Conservation (phyloP, 1,139 yeast genomes). For the Debaryomyces nepalensis region DNA sequence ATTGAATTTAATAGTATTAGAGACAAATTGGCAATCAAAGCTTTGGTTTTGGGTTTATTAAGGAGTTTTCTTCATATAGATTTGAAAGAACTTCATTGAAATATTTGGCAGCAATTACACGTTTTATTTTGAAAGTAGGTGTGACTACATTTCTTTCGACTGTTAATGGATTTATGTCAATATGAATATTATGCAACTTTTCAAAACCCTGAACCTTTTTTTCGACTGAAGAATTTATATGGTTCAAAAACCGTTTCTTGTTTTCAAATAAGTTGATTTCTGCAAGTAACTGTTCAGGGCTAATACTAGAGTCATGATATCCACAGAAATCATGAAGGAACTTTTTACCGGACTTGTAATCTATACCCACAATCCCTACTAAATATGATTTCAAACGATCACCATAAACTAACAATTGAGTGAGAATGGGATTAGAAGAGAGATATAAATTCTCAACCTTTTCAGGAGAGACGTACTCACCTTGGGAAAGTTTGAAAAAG, state of each 20-base stretch:
- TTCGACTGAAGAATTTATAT: constrained; percentile 30
- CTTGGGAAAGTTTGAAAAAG: constrained; percentile 49
- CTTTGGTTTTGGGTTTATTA: constrained; percentile 9
- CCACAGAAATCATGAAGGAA: constrained; percentile 21
- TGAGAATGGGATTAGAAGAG: constrained; percentile 35
- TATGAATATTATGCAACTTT: constrained; percentile 60
- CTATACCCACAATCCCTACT: constrained; percentile 69
- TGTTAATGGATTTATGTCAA: constrained; percentile 69
- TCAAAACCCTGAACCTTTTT: constrained; percentile 56
- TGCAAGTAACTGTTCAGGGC: constrained; percentile 30
- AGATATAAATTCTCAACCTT: constrained; percentile 44
- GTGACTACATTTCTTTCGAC: constrained; percentile 68
- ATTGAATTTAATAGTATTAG: too few species aligned
- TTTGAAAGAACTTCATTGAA: constrained; percentile 50
- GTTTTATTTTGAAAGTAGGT: constrained; percentile 75
- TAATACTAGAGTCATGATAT: constrained; percentile 18
- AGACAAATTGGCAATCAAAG: too few species aligned
- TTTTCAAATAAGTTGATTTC: constrained; percentile 33
- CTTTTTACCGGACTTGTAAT: constrained; percentile 25
- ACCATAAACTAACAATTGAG: constrained; percentile 55
- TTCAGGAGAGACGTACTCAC: constrained; percentile 50
- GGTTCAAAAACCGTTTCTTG: constrained; percentile 32
- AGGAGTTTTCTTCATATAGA: constrained; percentile 64
- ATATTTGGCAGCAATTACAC: constrained; percentile 59
- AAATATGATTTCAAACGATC: constrained; percentile 61